A percentile compares a stretch with the other conserved stretches of the same genome.
These are phyloP conservation scores for Nannochloropsis gaditana DNA, from an alignment of 108 stramenopile species.

Conservation along the genomic window DNA sequence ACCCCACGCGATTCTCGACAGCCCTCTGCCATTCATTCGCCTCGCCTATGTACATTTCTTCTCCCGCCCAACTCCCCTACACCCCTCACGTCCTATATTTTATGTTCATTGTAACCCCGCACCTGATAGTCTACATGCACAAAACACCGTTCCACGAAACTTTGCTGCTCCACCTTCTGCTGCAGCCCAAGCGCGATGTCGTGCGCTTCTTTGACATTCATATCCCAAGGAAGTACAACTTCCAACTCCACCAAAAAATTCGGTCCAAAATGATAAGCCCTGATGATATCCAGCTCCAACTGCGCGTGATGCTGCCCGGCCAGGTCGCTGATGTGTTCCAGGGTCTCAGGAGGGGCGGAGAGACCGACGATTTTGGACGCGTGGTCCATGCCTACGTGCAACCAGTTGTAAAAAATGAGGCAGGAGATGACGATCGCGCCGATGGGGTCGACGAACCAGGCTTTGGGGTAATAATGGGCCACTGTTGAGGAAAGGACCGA, in stretches of 20 bases:
- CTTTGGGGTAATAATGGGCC: background rate
- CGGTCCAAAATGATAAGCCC: conserved; percentile 90
- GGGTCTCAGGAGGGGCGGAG: conserved; percentile 73
- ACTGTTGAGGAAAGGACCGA: conserved; percentile 63
- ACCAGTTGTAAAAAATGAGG: conserved; percentile 85
- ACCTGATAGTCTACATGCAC: conserved; percentile 88
- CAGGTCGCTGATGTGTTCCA: conserved; percentile 69
- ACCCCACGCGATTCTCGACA: no score
- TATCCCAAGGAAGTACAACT: conserved; percentile 74
- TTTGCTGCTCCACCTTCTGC: conserved; percentile 78
- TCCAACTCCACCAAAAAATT: conserved; percentile 88
- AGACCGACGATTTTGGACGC: conserved; percentile 81
- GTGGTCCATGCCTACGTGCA: conserved; percentile 77
- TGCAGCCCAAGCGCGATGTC: conserved; percentile 90
- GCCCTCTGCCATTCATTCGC: background rate
- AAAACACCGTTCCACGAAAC: conserved; percentile 88
- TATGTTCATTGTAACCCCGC: conserved; percentile 84
- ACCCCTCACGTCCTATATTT: background rate
- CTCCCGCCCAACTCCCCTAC: background rate
- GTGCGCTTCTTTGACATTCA: conserved; percentile 71
- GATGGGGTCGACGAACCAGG: conserved; percentile 78
- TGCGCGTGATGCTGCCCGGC: conserved; percentile 69
- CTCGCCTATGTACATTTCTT: background rate
- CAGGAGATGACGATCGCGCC: conserved; percentile 81
- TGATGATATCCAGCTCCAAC: conserved; percentile 70